Percentiles rank a stretch among this genome's conserved stretches.
phyloP scores from a whole-genome alignment of 2,329 filamentous ascomycete genomes.

The Ophiostoma piceae region DNA sequence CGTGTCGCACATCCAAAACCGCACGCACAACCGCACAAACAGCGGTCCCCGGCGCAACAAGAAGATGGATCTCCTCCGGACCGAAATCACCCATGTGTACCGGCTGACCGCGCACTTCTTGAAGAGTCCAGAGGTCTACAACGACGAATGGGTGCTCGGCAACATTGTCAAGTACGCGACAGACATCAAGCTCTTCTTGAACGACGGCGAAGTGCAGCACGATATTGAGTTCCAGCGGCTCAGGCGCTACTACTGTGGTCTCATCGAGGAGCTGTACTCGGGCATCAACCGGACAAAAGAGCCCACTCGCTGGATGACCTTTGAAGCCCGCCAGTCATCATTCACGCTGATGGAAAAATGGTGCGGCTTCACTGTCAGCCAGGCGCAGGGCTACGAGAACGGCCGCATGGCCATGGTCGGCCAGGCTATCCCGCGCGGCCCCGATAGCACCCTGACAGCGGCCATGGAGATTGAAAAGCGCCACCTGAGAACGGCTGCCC shows the following conservation, averaged over 20 bases:
- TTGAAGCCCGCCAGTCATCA: conserved; percentile 89
- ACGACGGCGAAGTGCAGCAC: conserved; percentile 89
- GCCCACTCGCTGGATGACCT: conserved; percentile 90
- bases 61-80: conserved; percentile 79
- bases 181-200: conserved; percentile 88
- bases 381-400: conserved; percentile 72
- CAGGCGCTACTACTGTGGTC: conserved; percentile 85
- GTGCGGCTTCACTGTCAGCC: conserved; percentile 95
- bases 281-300: conserved; percentile 82
- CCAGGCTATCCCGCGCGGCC: conserved; percentile 53
- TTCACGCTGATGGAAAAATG: conserved; percentile 98
- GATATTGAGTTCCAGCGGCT: conserved; percentile 93
- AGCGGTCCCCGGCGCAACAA: conserved; percentile 77
- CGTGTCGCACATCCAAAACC: conserved; percentile 77
- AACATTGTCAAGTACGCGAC: conserved; percentile 87
- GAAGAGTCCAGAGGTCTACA: conserved; percentile 68
- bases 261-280: conserved; percentile 89
- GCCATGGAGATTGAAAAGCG: conserved; percentile 97
- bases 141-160: conserved; percentile 83
- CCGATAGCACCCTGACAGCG: conserved; percentile 64
- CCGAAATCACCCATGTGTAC: conserved; percentile 94
- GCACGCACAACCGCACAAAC: conserved; percentile 78
- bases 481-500: conserved; percentile 79
- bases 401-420: conserved; percentile 83
- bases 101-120: conserved; percentile 89